Base-by-base conservation (phyloP, 2,329 filamentous ascomycete genomes). In the Emergomyces orientalis region DNA sequence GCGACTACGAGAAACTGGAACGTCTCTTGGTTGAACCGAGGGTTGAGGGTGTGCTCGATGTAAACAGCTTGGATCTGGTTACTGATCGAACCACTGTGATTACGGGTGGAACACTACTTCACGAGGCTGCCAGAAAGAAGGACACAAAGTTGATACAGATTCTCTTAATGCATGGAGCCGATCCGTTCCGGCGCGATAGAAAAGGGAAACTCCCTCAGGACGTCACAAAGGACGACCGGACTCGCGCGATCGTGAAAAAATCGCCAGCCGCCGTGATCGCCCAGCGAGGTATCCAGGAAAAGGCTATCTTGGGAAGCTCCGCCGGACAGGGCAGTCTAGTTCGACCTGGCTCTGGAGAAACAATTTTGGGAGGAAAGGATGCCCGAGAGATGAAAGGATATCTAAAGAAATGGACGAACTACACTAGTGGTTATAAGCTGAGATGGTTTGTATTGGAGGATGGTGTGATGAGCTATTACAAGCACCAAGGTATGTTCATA, bases 341-440 rank as follows among this genome's bases (percentile, higher is more conserved):
- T 3, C 72, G 75, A 39, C 67, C 69, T 43, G 75, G 75, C 14
- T 67, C 71, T n/a, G 75, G 75, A 1, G 84, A 86, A 45, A 75
- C 75, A 58, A 79, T 81, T 19, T 75, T 84, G 63, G 89, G 88
- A 32, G 88, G 89, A 19, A 91, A 93, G 68, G 94, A 99, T 72
- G 89, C 90, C 22, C 84, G 92, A 57, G 93, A 97, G 76, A 97
- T 99, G 90, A 97, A 96, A 78, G 94, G 94, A 7, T 99, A 97
- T 74, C 81, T 99, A 63, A 97, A 97, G 78, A 99, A 99, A 75
- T 99, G 94, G 94, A 99, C 94, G 57, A 99, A 99, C 74, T 99
- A 99, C 74, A 92, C 93, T 27, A 92, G 90, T 72, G 94, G 94
- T 9, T 99, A 97, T 78, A 96, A 99, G 78, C 76, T 99, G 66